Base-by-base conservation (phyloP, 352 stramenopile species). In the Phytophthora constricta region DNA sequence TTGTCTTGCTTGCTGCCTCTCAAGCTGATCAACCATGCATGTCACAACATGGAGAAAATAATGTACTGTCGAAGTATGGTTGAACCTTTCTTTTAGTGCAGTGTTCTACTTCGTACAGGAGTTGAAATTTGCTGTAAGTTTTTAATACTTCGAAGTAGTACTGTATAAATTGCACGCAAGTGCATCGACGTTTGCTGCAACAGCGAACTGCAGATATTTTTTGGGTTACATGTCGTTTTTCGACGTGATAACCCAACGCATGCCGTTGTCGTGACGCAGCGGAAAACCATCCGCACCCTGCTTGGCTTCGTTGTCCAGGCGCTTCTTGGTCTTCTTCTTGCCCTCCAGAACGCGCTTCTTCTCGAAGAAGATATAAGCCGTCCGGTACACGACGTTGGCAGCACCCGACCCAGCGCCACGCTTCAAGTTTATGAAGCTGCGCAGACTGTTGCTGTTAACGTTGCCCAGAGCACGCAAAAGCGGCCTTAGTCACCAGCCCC, bases 341-440 rank as follows among this genome's bases (percentile, higher is more conserved):
- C 52, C 57, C 23, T 89, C 65, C 9, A 72, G 37, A 49, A 89
- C 76, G 60, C 77, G 76, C 7, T 79, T 72, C 58, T 82, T 81
- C 64, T 89, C 80, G 28, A 89, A 89, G 53, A 89, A 86, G 53
- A 57, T 62, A 69, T 89, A 89, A 13, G 69, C 80, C 3, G 41
- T 62, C 14, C 62, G 67, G 43, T 89, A 89, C 25, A 84, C 76
- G 5, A 78, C 74, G 22, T 82, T 87, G n/a, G 72, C 76, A 23
- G 65, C 74, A 41, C 80, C 77, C 27, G 81, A 77, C 37, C 80
- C 76, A 58, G 80, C 77, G 55, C 77, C 76, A 11, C 58, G 45
- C 37, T 82, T 85, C 56, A 62, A 54, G 13, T 69, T 80, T 19
- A 86, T 65, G 55, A 79, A 87, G 41, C 69, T 76, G 14, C 74